Evolutionary conservation across 768 basidiomycete genomes (phyloP).

Genomic region (Termitomyces sp.): DNA sequence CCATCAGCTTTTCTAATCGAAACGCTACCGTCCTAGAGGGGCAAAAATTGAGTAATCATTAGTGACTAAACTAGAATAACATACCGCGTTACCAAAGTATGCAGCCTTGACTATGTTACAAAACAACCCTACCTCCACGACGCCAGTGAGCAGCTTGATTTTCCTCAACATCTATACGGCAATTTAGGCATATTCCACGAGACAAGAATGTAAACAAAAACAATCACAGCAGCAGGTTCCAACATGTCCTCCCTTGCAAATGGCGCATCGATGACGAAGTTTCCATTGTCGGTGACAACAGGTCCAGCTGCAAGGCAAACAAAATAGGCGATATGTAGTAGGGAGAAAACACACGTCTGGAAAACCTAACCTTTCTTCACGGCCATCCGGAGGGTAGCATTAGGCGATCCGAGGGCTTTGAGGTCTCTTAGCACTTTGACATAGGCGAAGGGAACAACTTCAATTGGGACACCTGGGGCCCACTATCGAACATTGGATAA

Average conservation of each 20-base stretch:
- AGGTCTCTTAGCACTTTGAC: slow-evolving; percentile 77
- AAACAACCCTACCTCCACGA: slow-evolving; percentile 99
- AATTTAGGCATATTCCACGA: background rate
- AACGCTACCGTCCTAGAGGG: slow-evolving; percentile 59
- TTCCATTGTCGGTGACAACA: slow-evolving; percentile 94
- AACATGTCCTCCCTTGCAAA: slow-evolving; percentile 66
- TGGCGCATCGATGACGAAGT: slow-evolving; percentile 96
- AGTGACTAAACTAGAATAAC: slow-evolving; percentile 3
- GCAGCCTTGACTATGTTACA: slow-evolving; percentile 89
- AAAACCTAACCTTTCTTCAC: slow-evolving; percentile 53
- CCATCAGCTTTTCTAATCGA: slow-evolving; percentile 56
- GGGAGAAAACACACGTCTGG: background rate
- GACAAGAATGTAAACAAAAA: background rate
- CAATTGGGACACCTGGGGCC: slow-evolving; percentile 86
- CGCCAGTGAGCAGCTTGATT: slow-evolving; percentile 94
- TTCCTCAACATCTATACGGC: slow-evolving; percentile 56
- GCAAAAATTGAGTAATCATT: background rate
- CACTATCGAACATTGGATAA: slow-evolving; percentile 44
- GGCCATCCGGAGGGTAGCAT: slow-evolving; percentile 87
- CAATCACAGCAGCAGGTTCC: slow-evolving; percentile 54
- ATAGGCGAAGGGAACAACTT: slow-evolving; percentile 96
- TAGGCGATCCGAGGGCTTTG: slow-evolving; percentile 53
- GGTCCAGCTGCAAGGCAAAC: slow-evolving; percentile 62
- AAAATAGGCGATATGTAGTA: background rate
- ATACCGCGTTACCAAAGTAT: slow-evolving; percentile 89